Base-by-base conservation (phyloP, 345 rosid genomes). In the Gossypium longicalyx region DNA sequence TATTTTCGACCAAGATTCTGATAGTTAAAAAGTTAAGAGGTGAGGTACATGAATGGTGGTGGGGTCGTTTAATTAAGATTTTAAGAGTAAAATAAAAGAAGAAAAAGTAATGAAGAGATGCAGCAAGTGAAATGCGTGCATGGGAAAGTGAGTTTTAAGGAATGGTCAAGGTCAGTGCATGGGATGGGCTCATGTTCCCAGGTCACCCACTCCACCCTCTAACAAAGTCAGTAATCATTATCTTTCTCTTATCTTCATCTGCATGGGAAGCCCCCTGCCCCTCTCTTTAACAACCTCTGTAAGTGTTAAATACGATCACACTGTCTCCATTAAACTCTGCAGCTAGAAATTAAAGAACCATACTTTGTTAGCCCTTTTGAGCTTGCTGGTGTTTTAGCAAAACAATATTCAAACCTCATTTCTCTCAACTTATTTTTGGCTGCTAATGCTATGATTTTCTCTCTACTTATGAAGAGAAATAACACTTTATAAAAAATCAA, bases 111-210 rank as follows among this genome's bases (percentile, higher is more conserved):
- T 65, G 4, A 17, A 65, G 22, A n/a, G 11, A 17, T 38, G 51
- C 3, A 23, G 45, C 27, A 7, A 34, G 27, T 8, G 60, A 11
- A 11, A 52, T 29, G 62, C 4, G 61, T 53, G 73, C 62, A 15
- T 53, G 48, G 73, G 61, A 54, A 70, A 49, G 25, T 70, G 73
- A 61, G 73, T 70, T 70, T 53, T 70, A 58, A 70, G 73, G 73
- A 70, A 53, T 29, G 19, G 75, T 72, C 67, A 16, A 20, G 53
- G 75, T 72, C 75, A 57, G 52, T 71, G 74, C 74, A 57, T 69
- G 60, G 60, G 71, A 7, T 16, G 56, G 72, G 57, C 73, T 70
- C 48, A 47, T 15, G 27, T 52, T 51, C 60, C 73, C 2, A 51
- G 59, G 59, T 38, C 67, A 38, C 41, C 41, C 54, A 54, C 59